These are phyloP conservation scores for Salix udensis DNA, from an alignment of 345 rosid species.

Conservation along the genomic window DNA sequence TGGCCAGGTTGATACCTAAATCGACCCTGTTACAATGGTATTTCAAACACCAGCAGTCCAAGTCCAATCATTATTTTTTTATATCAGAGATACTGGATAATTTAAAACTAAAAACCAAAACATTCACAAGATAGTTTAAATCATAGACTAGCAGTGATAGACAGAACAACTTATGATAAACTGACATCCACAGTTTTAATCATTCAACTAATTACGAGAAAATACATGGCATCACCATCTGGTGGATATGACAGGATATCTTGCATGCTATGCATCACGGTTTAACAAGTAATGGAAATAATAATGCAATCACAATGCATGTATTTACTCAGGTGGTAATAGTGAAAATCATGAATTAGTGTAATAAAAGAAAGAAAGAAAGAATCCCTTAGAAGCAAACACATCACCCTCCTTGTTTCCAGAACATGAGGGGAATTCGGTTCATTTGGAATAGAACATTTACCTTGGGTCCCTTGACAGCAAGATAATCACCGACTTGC, in stretches of 20 bases:
- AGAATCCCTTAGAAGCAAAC: neutral
- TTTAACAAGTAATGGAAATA: neutral
- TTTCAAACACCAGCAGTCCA: neutral
- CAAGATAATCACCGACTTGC: conserved; percentile 73
- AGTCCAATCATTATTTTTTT: neutral
- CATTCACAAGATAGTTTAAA: neutral
- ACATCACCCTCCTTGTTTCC: neutral
- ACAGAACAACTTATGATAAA: too few species aligned
- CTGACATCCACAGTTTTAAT: too few species aligned
- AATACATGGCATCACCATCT: too few species aligned
- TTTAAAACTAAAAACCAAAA: neutral
- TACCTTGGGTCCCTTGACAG: conserved; percentile 99
- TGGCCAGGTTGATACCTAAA: conserved; percentile 82
- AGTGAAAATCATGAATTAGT: neutral
- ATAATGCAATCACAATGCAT: neutral
- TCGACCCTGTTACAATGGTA: conserved; percentile 60
- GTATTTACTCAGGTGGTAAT: too few species aligned
- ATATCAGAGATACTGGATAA: neutral
- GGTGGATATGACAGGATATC: neutral
- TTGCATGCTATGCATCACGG: neutral
- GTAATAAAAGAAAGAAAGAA: too few species aligned
- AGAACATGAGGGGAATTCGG: neutral
- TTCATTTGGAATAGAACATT: conserved; percentile 7
- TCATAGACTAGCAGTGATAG: neutral
- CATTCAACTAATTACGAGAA: too few species aligned